phyloP scores from a whole-genome alignment of 2,329 filamentous ascomycete species.

The Diaporthe citri region DNA sequence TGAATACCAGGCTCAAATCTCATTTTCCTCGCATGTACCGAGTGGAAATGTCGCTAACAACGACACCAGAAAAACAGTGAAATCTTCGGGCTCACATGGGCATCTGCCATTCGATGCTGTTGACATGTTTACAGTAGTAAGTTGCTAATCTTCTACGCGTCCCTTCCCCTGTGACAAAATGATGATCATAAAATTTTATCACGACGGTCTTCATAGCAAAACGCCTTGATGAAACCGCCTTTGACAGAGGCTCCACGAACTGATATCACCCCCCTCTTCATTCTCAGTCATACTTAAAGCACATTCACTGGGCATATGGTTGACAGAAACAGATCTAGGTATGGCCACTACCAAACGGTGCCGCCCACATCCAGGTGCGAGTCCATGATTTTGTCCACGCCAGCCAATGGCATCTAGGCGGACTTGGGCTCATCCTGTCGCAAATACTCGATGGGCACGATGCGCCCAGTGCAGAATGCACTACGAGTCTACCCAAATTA shows the following conservation, averaged over 20 bases:
- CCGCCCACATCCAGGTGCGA: background rate
- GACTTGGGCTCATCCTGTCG: background rate
- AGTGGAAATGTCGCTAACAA: conserved; percentile 48
- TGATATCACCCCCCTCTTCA: conserved; percentile 46
- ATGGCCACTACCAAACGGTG: background rate
- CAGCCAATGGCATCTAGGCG: background rate
- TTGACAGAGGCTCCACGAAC: conserved; percentile 74
- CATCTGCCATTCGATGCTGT: background rate
- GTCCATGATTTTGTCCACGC: background rate
- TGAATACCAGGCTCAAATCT: conserved; percentile 48
- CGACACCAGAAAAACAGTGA: conserved; percentile 33
- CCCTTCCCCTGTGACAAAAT: conserved; percentile 56
- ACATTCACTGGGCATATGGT: background rate
- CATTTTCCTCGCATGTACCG: conserved; percentile 8
- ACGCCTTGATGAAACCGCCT: conserved; percentile 85
- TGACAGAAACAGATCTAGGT: conserved; percentile 35
- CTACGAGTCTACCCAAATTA: background rate
- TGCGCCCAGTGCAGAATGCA: background rate
- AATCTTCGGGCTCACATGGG: too few species aligned
- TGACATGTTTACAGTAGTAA: background rate
- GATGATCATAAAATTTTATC: conserved; percentile 79
- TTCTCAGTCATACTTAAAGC: background rate
- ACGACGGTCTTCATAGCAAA: conserved; percentile 89
- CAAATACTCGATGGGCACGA: background rate
- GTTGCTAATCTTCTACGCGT: background rate